Evolutionary conservation across 306 rosid species (phyloP).

Genomic region (Prinsepia uniflora): DNA sequence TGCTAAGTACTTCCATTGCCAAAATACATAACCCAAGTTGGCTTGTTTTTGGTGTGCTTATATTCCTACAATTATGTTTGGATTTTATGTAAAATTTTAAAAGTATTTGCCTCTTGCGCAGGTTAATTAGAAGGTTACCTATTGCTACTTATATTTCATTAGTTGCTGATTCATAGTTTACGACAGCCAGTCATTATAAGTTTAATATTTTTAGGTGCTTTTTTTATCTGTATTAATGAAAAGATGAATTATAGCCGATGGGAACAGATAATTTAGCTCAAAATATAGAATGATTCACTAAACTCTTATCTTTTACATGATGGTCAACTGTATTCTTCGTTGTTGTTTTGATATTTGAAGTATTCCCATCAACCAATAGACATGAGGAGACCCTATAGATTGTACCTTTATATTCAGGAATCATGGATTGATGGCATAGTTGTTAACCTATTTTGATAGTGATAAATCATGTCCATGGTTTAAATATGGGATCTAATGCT

Average conservation of each 20-base stretch:
- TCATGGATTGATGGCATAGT: neutral
- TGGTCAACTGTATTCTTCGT: neutral
- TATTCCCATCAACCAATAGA: neutral
- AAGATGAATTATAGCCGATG: conserved; percentile 10
- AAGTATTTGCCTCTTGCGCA: no score
- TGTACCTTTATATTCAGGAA: neutral
- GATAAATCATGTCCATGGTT: neutral
- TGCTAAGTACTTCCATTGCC: no score
- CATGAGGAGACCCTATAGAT: neutral
- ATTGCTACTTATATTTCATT: conserved; percentile 39
- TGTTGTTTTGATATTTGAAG: conserved; percentile 8
- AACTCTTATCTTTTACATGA: neutral
- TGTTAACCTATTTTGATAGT: neutral
- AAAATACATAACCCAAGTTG: no score
- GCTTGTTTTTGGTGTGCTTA: no score
- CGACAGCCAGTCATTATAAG: conserved; percentile 40
- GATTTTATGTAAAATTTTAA: no score
- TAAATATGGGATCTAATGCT: no score
- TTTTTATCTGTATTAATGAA: conserved; percentile 8
- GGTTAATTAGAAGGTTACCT: no score
- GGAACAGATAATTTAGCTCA: conserved; percentile 16
- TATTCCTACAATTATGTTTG: no score
- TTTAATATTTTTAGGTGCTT: conserved; percentile 4
- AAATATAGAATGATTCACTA: conserved; percentile 17
- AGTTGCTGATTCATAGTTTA: conserved; percentile 29